Base-by-base conservation (phyloP, 2,329 filamentous ascomycete species). In the Xylariaceae sp. region DNA sequence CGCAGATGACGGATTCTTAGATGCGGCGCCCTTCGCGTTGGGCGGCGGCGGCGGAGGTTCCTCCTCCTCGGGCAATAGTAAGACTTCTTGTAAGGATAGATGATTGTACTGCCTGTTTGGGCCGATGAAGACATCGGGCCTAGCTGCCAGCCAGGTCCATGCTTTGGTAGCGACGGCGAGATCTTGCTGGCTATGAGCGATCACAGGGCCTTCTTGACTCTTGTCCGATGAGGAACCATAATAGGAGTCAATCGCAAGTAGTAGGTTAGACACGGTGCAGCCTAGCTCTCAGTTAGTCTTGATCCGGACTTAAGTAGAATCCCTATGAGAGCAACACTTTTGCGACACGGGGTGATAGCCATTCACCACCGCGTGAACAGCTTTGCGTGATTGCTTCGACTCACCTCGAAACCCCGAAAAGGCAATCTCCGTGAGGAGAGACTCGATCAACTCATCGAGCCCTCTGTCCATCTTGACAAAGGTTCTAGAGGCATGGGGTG, bases 371-470 rank as follows among this genome's bases (percentile, higher is more conserved):
- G 47, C 55, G 15, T 3, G n/a, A 44, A 60, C 51, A 17, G 11
- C 47, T 44, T 15, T 34, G 18, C 55, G 44, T 15, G 55, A 48
- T 39, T 13, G n/a, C 7, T 15, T 2, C 48, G 44, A 71, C 76
- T 68, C 60, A 78, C 77, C 76, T 63, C 70, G 71, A 56, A 74
- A 71, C 39, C 77, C 76, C 41, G 73, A 74, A 66, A 77, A 78
- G 15, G 76, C 76, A 48, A 77, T 76, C 69, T 78, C 75, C 1
- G 70, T 72, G 58, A 79, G 70, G 60, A 78, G 74, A 61, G 72
- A 74, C 65, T 79, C 76, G 55, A 78, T 72, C 66, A 78, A 68
- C 67, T 75, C 75, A 67, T 79, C 77, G 60, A 78, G 73, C 64
- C 75, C 76, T 63, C 68, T 72, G 51, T 70, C 71, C 73, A 75